Base-by-base conservation (phyloP, 2,329 filamentous ascomycete genomes). In the Talaromyces sp. region DNA sequence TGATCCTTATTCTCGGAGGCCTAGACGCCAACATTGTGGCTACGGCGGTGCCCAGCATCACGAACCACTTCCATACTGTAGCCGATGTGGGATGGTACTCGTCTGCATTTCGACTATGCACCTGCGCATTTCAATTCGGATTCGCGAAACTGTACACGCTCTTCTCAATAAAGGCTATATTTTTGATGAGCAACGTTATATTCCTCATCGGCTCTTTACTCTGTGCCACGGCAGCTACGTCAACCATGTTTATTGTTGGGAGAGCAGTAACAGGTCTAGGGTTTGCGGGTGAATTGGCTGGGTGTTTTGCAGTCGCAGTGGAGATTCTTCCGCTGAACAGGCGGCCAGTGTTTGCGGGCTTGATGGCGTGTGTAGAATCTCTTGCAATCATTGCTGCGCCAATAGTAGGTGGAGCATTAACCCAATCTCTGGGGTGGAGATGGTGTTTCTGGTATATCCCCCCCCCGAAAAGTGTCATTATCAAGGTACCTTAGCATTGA, bases 11-110 rank as follows among this genome's bases (percentile, higher is more conserved):
- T 33, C 54, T 69, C 18, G 56, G 64, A 12, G 67, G 67, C 7
- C 61, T 70, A 4, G 67, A 70, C 40, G 36, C 61, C 50, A 84
- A 82, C 1, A 85, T 85, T 66, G 77, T 86, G 44, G 82, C 83
- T 0, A 85, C 84, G 10, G 83, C 84, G 2, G 67, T 86, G 0
- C 84, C 84, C 0, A 83, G 82, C 5, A 86, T 86, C 57, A 76
- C 76, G 33, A 74, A 78, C 64, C 73, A 82, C 34, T 83, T 85
- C 67, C 71, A 82, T n/a, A 81, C 80, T 5, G 73, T 76, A 3
- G 69, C 65, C 9, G 81, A 79, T 18, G 83, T 83, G 64, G 79
- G 77, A 5, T 85, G 82, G 82, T 79, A 85, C 34, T 81, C 82
- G 16, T 78, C 75, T 27, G 79, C 81, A 9, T 84, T 82, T 63